Percentiles rank a stretch among this genome's conserved stretches.
Conservation (phyloP, 129 eudicot genomes). For the Pseudognaphalium luteoalbum region DNA sequence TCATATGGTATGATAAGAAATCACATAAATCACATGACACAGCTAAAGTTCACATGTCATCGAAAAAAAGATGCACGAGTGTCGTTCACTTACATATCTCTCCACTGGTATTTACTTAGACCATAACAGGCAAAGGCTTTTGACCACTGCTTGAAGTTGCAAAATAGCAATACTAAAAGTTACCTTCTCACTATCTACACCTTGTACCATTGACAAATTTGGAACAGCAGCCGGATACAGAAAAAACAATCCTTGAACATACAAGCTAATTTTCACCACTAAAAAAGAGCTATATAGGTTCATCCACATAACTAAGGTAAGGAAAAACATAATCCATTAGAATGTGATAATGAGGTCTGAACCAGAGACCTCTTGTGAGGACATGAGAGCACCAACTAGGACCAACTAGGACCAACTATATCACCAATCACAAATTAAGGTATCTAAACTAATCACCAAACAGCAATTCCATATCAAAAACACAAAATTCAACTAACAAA, state of each 20-base stretch:
- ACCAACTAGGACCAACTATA: too few relatives aligned
- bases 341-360: neutral
- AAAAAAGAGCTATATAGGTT: neutral
- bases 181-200: constrained; percentile 91
- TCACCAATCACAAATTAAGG: too few relatives aligned
- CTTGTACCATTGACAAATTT: constrained; percentile 79
- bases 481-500: too few relatives aligned
- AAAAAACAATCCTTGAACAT: constrained; percentile 14
- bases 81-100: constrained; percentile 59
- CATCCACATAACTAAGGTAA: neutral
- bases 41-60: too few relatives aligned
- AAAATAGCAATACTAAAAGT: constrained; percentile 42
- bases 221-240: too few relatives aligned
- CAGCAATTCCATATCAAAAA: too few relatives aligned
- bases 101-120: constrained; percentile 95
- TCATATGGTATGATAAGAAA: neutral
- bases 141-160: constrained; percentile 70
- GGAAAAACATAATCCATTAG: neutral
- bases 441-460: too few relatives aligned
- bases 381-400: too few relatives aligned
- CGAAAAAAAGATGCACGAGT: neutral
- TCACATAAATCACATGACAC: neutral
- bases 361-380: too few relatives aligned
- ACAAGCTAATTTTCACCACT: neutral
- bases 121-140: constrained; percentile 78